phyloP scores from a whole-genome alignment of 176 grass and related monocot species.

The Neostapfia colusana region DNA sequence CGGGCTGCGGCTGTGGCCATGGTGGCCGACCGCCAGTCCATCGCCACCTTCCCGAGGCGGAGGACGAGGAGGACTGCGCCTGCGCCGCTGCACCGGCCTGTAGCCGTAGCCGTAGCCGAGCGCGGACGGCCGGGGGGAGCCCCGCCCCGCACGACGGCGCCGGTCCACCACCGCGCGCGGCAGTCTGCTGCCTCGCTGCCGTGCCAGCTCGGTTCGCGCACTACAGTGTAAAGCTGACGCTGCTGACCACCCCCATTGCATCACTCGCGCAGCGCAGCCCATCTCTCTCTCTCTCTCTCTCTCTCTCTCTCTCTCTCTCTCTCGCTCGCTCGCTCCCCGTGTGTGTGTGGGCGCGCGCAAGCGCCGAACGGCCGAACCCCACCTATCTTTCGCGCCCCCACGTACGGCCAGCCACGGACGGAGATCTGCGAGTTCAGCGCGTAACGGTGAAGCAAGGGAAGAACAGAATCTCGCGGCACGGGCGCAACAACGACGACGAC shows the following conservation, averaged over 20 bases:
- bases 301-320: background rate
- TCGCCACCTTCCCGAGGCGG: constrained; percentile 55
- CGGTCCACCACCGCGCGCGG: constrained; percentile 45
- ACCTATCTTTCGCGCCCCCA: background rate
- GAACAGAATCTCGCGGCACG: too few species aligned
- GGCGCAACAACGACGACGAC: background rate
- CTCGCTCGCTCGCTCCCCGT: background rate
- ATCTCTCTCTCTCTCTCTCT: background rate
- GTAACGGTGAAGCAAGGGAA: background rate
- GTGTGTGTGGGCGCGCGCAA: too few species aligned
- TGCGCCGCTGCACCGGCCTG: background rate
- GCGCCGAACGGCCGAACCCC: background rate
- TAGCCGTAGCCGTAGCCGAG: constrained; percentile 25
- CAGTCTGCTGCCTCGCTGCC: constrained; percentile 31
- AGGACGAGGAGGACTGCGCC: constrained; percentile 29
- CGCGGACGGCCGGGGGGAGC: background rate
- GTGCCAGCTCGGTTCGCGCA: constrained; percentile 28
- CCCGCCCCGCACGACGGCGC: background rate
- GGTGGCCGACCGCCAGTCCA: constrained; percentile 55
- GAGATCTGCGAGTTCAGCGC: background rate
- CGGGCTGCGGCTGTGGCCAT: constrained; percentile 31
- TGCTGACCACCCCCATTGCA: background rate
- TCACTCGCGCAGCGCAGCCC: background rate
- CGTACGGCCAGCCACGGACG: background rate
- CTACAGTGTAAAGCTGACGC: constrained; percentile 41